phyloP scores from a whole-genome alignment of 306 rosid species.

The Quercus aquifolioides region DNA sequence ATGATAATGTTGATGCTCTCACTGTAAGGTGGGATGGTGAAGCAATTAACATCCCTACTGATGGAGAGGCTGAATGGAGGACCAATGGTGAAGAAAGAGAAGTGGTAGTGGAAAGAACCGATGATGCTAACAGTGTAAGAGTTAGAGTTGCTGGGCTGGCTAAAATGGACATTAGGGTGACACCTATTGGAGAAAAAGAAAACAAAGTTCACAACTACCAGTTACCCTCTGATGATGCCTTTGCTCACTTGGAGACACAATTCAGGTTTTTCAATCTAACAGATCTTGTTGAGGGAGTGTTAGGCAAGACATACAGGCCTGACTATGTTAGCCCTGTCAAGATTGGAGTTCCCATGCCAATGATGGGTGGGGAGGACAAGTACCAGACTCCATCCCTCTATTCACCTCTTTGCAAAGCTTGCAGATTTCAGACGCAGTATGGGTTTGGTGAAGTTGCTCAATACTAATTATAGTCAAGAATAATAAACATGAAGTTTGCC shows the following conservation, averaged over 20 bases:
- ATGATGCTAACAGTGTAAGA: slow-evolving; percentile 52
- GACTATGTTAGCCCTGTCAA: slow-evolving; percentile 68
- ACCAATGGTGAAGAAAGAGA: slow-evolving; percentile 38
- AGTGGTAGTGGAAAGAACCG: slow-evolving; percentile 69
- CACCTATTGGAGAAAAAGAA: slow-evolving; percentile 61
- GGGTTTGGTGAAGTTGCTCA: slow-evolving; percentile 42
- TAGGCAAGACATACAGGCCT: slow-evolving; percentile 73
- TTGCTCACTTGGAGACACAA: slow-evolving; percentile 74
- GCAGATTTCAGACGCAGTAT: slow-evolving; percentile 57
- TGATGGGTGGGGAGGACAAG: slow-evolving; percentile 76
- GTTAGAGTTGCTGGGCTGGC: slow-evolving; percentile 51
- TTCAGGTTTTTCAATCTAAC: slow-evolving; percentile 50
- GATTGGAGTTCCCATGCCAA: slow-evolving; percentile 72
- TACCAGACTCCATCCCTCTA: slow-evolving; percentile 49
- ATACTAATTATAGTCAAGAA: slow-evolving; percentile 21
- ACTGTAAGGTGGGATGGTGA: slow-evolving; percentile 59
- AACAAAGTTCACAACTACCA: slow-evolving; percentile 72
- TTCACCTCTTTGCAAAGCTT: slow-evolving; percentile 48
- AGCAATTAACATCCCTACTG: slow-evolving; percentile 30
- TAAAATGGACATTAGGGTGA: slow-evolving; percentile 59
- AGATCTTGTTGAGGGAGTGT: slow-evolving; percentile 62
- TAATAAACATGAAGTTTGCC: slow-evolving; percentile 24
- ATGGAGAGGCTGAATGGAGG: slow-evolving; percentile 67
- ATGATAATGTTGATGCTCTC: slow-evolving; percentile 54
- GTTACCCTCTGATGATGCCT: slow-evolving; percentile 53